Evolutionary conservation across 768 basidiomycete genomes (phyloP).

Genomic region (Mycena vitilis): DNA sequence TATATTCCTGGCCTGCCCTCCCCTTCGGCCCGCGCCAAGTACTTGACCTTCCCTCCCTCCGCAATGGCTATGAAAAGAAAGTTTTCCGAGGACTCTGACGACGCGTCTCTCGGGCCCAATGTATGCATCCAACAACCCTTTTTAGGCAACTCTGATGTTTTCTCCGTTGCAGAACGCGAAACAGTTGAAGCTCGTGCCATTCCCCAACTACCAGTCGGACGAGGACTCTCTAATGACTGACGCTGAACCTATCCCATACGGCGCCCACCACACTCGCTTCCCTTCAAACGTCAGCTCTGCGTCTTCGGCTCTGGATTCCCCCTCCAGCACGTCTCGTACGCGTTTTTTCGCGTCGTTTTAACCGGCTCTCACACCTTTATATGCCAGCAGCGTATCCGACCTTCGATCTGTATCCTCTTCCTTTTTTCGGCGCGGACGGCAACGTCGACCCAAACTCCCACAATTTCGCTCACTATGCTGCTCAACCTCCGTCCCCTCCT

Average conservation of each 20-base stretch:
- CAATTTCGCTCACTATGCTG: slow-evolving; percentile 55
- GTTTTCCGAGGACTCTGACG: slow-evolving; percentile 68
- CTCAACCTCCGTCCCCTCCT: slow-evolving; percentile 55
- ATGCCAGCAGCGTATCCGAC: slow-evolving; percentile 64
- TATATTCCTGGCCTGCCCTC: neutral
- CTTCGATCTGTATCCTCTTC: slow-evolving; percentile 71
- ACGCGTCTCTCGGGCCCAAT: slow-evolving; percentile 53
- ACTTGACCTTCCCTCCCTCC: slow-evolving; percentile 26
- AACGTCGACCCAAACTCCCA: slow-evolving; percentile 61
- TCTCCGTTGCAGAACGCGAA: slow-evolving; percentile 61
- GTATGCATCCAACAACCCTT: slow-evolving; percentile 48
- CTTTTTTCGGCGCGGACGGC: slow-evolving; percentile 60
- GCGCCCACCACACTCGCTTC: slow-evolving; percentile 70
- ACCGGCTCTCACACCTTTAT: slow-evolving; percentile 16
- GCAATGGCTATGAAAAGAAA: slow-evolving; percentile 84
- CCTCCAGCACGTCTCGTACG: slow-evolving; percentile 62
- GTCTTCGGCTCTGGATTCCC: slow-evolving; percentile 62
- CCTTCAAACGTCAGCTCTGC: slow-evolving; percentile 74
- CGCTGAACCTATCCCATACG: slow-evolving; percentile 65
- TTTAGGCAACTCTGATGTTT: slow-evolving; percentile 37
- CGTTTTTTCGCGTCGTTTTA: slow-evolving; percentile 26
- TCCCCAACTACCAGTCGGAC: slow-evolving; percentile 74
- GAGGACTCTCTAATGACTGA: slow-evolving; percentile 81
- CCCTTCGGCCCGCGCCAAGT: slow-evolving; percentile 1
- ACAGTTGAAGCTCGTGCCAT: slow-evolving; percentile 80